Evolutionary conservation across 257 asterid genomes (phyloP).

Genomic region (Salvia hispanica): DNA sequence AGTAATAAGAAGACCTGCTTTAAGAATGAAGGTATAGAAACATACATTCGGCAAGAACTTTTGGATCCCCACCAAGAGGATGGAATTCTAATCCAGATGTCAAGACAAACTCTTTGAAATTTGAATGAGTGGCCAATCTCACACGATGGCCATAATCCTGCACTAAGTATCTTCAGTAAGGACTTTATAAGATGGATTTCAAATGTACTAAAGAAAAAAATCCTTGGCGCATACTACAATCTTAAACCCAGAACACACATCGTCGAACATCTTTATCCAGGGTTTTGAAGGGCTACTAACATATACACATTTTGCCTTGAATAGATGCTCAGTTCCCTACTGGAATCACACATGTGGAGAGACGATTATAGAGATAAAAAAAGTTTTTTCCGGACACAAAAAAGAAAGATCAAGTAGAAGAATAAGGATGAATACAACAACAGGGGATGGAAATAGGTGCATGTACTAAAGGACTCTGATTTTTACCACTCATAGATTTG

Average conservation of each 20-base stretch:
- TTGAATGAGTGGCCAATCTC: slow-evolving; percentile 93
- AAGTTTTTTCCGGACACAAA: background rate
- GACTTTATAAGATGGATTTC: slow-evolving; percentile 26
- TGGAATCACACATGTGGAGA: background rate
- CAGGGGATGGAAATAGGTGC: background rate
- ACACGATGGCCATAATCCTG: slow-evolving; percentile 98
- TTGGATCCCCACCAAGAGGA: slow-evolving; percentile 98
- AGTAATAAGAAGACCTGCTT: slow-evolving; percentile 22
- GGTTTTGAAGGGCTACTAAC: background rate
- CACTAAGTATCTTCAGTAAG: slow-evolving; percentile 47
- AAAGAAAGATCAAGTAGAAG: slow-evolving; percentile 6
- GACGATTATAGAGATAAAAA: background rate
- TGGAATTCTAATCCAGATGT: slow-evolving; percentile 93
- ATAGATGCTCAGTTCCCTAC: background rate
- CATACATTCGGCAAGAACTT: slow-evolving; percentile 95
- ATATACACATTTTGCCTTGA: background rate
- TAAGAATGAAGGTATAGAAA: slow-evolving; percentile 23
- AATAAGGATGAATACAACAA: slow-evolving; percentile 1
- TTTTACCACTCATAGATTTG: slow-evolving; percentile 13
- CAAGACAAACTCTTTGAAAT: slow-evolving; percentile 94
- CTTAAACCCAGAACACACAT: slow-evolving; percentile 1
- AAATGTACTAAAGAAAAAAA: background rate
- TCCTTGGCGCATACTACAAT: background rate
- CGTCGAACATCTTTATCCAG: background rate
- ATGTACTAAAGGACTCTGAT: slow-evolving; percentile 12